phyloP scores from a whole-genome alignment of 495 filamentous ascomycete genomes.

The Neurospora hispaniola region DNA sequence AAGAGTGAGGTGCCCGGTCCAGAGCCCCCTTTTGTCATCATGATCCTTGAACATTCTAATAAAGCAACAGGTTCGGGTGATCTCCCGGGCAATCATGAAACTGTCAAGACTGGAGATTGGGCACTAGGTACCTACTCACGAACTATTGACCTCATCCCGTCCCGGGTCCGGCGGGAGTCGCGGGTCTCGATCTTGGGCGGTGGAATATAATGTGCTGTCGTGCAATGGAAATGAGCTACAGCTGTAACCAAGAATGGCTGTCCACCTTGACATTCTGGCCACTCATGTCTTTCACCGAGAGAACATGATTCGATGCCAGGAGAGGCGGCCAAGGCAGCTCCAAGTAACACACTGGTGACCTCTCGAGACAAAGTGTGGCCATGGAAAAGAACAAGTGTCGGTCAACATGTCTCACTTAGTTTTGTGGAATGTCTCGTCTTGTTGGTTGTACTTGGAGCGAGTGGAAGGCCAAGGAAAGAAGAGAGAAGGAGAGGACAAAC shows the following conservation, averaged over 20 bases:
- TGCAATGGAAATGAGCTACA: neutral
- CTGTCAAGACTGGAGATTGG: neutral
- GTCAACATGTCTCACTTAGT: neutral
- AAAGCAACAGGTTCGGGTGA: no score
- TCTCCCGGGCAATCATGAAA: no score
- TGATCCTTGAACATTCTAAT: neutral
- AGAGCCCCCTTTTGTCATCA: neutral
- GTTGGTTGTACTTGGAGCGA: neutral
- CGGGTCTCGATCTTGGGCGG: neutral
- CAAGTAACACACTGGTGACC: neutral
- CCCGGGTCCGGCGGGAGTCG: no score
- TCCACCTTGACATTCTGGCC: neutral
- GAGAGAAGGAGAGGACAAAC: neutral
- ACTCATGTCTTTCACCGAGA: neutral
- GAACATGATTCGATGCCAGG: neutral
- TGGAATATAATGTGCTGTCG: neutral
- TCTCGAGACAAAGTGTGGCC: neutral
- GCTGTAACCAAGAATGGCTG: neutral
- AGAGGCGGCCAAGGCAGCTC: neutral
- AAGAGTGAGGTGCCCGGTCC: neutral
- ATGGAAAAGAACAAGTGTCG: neutral
- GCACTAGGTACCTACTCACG: neutral
- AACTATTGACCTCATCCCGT: neutral
- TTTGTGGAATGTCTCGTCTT: neutral
- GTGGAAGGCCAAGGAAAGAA: neutral